Evolutionary conservation across 306 rosid species (phyloP), one percentile per base, ranked within the genome.

Genomic region (Quercus engelmannii): DNA sequence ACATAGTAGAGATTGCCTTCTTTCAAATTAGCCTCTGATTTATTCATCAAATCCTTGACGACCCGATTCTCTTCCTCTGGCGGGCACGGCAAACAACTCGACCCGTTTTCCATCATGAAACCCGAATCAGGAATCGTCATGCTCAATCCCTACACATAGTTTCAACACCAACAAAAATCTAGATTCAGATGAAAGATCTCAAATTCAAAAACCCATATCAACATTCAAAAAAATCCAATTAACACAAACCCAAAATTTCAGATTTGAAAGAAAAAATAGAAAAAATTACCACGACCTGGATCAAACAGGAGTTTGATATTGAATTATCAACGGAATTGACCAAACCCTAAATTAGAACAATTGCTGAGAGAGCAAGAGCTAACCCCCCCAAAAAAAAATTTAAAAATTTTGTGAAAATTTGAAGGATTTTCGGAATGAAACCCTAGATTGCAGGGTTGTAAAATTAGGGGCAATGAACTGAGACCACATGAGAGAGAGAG

Each of bases 31-130:
- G 90, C 86, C 80, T 96, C 98, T 5, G 97, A 91, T 81, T 87
- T 83, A 30, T 82, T 79, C 49, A 79, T 54, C 86, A 93, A 86
- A 30, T 93, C 93, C 7, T 87, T 71, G 23, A 96, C 57, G 89
- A 88, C 93, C 89, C 89, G 89, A 51, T 87, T 89, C 86, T 96
- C 99, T 56, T 90, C 96, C 86, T 90, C 96, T 10, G 96, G 94
- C 1, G 94, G 83, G 63, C 82, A 84, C 58, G 96, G 97, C 1
- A 91, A 69, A 84, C 92, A 93, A 65, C 91, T 91, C 41, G 75
- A 82, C 23, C 85, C 94, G 79, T 85, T 91, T 54, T 90, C 97
- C 90, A 87, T 83, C 85, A 88, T 89, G 73, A 81, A 88, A 69
- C 80, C 85, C 74, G 96, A 93, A 86, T 88, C 94, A 69, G 94